A percentile compares a stretch with the other conserved stretches of the same genome.
Evolutionary conservation across 805 yeast genomes (phyloP).

Genomic region (Candida rishiriensis): DNA sequence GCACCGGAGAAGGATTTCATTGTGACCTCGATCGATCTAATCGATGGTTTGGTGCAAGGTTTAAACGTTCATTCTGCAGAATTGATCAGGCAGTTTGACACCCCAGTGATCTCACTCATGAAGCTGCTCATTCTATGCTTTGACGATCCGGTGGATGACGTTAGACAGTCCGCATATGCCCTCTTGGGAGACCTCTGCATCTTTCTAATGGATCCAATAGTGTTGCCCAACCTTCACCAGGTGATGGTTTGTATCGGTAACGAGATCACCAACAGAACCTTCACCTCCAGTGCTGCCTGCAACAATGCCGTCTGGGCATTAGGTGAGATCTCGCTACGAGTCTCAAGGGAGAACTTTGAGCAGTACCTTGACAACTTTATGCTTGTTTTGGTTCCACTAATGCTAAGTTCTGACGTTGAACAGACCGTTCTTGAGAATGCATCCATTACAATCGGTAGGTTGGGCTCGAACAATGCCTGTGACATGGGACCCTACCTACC

Average conservation of each 20-base stretch:
- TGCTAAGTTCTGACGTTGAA: conserved; percentile 50
- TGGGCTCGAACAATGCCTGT: conserved; percentile 63
- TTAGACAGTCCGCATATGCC: conserved; percentile 91
- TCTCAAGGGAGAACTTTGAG: conserved; percentile 39
- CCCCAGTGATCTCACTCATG: conserved; percentile 40
- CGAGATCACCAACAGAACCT: conserved; percentile 55
- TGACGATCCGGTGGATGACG: conserved; percentile 75
- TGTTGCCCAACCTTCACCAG: conserved; percentile 44
- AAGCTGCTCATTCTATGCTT: conserved; percentile 63
- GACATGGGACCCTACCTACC: conserved; percentile 54
- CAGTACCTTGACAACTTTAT: conserved; percentile 54
- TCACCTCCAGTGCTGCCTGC: conserved; percentile 56
- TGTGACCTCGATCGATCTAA: conserved; percentile 81
- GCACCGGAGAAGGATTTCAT: conserved; percentile 88
- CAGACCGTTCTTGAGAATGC: conserved; percentile 77
- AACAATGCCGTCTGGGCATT: conserved; percentile 93
- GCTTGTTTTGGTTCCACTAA: conserved; percentile 53
- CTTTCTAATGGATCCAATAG: conserved; percentile 41
- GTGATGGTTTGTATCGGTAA: conserved; percentile 63
- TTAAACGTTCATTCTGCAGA: conserved; percentile 59
- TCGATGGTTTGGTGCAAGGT: conserved; percentile 93
- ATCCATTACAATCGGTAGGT: conserved; percentile 83
- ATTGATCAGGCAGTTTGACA: conserved; percentile 35
- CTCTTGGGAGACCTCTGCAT: conserved; percentile 86
- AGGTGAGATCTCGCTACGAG: conserved; percentile 76